Evolutionary conservation across 176 grass and related monocot species (phyloP), one percentile per base, ranked within the genome.

Genomic region (Musa beccarii): DNA sequence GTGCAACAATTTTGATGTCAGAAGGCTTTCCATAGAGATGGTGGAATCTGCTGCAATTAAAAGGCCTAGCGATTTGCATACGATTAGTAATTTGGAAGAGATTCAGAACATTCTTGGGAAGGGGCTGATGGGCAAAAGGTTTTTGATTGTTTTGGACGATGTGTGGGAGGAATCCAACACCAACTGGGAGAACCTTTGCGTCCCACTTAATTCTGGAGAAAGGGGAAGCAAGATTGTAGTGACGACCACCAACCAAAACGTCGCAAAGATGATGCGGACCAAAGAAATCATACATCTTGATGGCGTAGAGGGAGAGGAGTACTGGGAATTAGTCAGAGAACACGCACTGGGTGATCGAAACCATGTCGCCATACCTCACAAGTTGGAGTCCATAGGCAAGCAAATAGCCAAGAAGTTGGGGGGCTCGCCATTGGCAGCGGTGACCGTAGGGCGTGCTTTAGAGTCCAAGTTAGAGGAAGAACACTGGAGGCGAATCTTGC

Each of bases 331-430:
- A 12, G 59, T 79, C 21, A 28, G 20, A 51, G 10, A 23, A 70
- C 59, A 8, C 56, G 51, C 78, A 69, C 71, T 79, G 71, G 66
- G 64, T 9, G 78, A 79, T 59, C 8, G 12, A 54, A 68, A 70
- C 28, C 28, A 71, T 3, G 13, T 43, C 29, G 74, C 23, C 82
- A 85, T 78, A 63, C 54, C 71, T 28, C 59, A 20, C 55, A 57
- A 59, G 10, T 68, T 61, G 54, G 50, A 79, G 61, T 16, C 9
- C 10, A 55, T 72, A 26, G 29, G 34, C 8, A 23, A 3, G 1
- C 0, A 62, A 71, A 79, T 79, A 72, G 17, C 68, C 19, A 22
- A 49, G 2, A 70, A 79, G 51, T 79, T 71, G 12, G 68, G 43
- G 16, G 78, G 66, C 3, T 69, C 29, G 2, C 78, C 78, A 16